Evolutionary conservation across 1,284 basidiomycete genomes (phyloP).

Genomic region (Boletellus sp.): DNA sequence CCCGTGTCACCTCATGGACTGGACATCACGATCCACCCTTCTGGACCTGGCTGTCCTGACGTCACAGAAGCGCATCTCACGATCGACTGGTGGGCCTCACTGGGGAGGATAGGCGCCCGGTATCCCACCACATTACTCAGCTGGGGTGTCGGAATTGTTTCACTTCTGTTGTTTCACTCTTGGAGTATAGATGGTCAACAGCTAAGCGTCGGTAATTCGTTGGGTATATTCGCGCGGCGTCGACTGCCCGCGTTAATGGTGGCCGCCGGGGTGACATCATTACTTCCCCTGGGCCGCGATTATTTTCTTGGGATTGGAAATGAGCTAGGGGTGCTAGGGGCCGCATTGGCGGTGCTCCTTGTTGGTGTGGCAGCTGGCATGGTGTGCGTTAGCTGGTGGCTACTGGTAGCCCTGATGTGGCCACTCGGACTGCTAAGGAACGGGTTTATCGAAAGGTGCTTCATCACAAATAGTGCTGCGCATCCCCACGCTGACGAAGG

Average conservation of each 20-base stretch:
- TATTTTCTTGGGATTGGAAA: conserved; percentile 60
- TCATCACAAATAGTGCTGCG: background rate
- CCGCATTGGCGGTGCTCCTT: conserved; percentile 51
- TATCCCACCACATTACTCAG: conserved; percentile 66
- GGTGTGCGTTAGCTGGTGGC: conserved; percentile 56
- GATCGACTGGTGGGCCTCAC: conserved; percentile 65
- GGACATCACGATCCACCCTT: conserved; percentile 55
- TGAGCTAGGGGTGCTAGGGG: conserved; percentile 39
- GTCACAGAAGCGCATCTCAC: conserved; percentile 46
- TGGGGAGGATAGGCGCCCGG: conserved; percentile 68
- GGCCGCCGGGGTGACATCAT: conserved; percentile 43
- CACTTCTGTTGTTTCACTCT: conserved; percentile 50
- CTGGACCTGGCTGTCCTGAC: conserved; percentile 45
- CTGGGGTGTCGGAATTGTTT: conserved; percentile 68
- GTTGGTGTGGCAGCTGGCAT: conserved; percentile 57
- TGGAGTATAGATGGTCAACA: conserved; percentile 41
- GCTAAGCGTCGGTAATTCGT: conserved; percentile 45
- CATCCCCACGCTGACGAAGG: background rate
- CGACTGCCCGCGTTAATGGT: conserved; percentile 43
- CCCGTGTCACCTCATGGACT: conserved; percentile 37
- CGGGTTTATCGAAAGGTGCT: conserved; percentile 41
- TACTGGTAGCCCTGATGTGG: conserved; percentile 45
- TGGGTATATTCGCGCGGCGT: conserved; percentile 41
- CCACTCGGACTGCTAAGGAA: conserved; percentile 37
- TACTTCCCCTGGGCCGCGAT: conserved; percentile 53